Conservation (phyloP, 2,329 filamentous ascomycete species). For the Chaetomiaceae sp. region DNA sequence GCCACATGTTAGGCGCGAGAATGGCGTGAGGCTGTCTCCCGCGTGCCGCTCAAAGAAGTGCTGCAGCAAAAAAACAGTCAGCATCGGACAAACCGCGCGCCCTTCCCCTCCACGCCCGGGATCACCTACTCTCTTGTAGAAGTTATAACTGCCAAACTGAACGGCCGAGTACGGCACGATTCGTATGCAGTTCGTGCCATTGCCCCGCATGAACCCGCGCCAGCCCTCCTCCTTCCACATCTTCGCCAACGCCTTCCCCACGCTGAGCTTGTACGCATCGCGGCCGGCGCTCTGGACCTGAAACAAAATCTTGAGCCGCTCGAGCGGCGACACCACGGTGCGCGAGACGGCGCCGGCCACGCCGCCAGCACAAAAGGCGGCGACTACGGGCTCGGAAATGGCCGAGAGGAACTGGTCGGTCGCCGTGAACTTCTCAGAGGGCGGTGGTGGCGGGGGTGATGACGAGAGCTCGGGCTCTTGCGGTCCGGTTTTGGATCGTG, state of each 20-base stretch:
- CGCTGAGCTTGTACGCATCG: constrained; percentile 89
- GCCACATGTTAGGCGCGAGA: constrained; percentile 80
- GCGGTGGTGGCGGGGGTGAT: constrained; percentile 13
- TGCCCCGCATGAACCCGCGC: constrained; percentile 95
- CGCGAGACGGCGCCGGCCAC: constrained; percentile 95
- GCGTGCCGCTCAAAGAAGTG: constrained; percentile 74
- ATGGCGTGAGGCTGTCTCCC: constrained; percentile 66
- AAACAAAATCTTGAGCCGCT: constrained; percentile 95
- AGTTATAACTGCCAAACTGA: constrained; percentile 96
- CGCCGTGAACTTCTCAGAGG: constrained; percentile 28
- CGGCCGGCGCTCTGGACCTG: constrained; percentile 89
- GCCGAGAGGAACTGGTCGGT: constrained; percentile 41
- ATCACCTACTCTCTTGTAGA: constrained; percentile 79
- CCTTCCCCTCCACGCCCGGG: background rate
- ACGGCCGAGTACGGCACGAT: constrained; percentile 98
- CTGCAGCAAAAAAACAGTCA: constrained; percentile 20
- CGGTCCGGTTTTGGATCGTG: constrained; percentile 2
- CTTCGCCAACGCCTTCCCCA: constrained; percentile 81
- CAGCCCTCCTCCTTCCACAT: constrained; percentile 98
- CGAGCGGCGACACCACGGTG: constrained; percentile 92
- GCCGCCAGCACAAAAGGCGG: constrained; percentile 90
- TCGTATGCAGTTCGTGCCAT: constrained; percentile 96
- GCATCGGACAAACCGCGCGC: background rate
- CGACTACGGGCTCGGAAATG: constrained; percentile 77
- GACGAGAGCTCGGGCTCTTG: background rate